Evolutionary conservation across 2,329 filamentous ascomycete species (phyloP).

Genomic region (Paramyrothecium sp.): DNA sequence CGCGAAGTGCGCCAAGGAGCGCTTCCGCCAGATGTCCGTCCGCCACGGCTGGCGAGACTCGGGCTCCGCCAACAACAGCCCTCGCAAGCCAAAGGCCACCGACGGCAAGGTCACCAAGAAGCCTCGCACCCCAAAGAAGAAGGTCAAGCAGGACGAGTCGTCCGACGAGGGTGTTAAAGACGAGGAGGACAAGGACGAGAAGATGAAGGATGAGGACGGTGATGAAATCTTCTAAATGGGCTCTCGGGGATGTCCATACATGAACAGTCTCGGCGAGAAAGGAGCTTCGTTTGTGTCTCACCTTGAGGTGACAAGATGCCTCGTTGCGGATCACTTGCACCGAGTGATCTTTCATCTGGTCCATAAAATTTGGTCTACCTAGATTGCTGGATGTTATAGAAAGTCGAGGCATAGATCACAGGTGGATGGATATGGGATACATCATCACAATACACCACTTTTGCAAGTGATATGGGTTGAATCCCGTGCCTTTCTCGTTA

Average conservation of each 20-base stretch:
- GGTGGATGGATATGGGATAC: too few species aligned
- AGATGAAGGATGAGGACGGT: constrained; percentile 17
- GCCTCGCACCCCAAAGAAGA: constrained; percentile 27
- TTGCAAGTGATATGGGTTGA: too few species aligned
- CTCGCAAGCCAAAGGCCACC: constrained; percentile 25
- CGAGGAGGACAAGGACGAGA: constrained; percentile 7
- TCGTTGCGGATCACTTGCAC: too few species aligned
- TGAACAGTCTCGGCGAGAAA: neutral
- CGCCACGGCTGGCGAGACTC: constrained; percentile 37
- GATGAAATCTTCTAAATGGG: constrained; percentile 10
- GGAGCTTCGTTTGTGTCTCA: neutral
- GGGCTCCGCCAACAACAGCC: constrained; percentile 10
- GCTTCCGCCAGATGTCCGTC: constrained; percentile 37
- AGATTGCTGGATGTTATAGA: too few species aligned
- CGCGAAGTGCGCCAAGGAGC: constrained; percentile 39
- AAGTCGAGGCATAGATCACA: too few species aligned
- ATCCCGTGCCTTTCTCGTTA: too few species aligned
- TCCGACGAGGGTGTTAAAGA: neutral
- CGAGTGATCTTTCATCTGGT: too few species aligned
- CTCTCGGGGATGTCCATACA: neutral
- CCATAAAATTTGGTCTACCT: too few species aligned
- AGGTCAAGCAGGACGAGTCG: constrained; percentile 23
- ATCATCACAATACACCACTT: too few species aligned
- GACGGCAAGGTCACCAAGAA: constrained; percentile 30
- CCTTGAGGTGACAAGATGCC: too few species aligned